Conservation (phyloP, 345 rosid genomes). For the Kandelia obovata region DNA sequence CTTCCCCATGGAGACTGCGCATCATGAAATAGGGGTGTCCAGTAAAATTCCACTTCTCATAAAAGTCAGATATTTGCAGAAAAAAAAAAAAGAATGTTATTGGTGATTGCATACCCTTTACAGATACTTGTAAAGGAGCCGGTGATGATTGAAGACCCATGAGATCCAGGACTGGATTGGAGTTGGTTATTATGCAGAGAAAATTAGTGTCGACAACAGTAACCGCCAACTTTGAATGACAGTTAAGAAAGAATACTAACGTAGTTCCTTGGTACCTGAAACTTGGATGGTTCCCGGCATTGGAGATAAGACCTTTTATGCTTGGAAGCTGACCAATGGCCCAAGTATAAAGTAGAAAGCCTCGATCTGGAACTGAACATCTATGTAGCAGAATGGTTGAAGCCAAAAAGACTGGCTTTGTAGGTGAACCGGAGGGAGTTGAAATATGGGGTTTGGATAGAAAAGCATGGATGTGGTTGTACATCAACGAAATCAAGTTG, state of each 20-base stretch:
- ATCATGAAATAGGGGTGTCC: slow-evolving; percentile 14
- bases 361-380: slow-evolving; percentile 4
- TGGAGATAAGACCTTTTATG: slow-evolving; percentile 8
- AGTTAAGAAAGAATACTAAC: slow-evolving; percentile 8
- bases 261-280: slow-evolving; percentile 52
- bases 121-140: slow-evolving; percentile 37
- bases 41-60: background rate
- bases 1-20: slow-evolving; percentile 81
- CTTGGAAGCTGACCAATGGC: background rate
- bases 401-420: background rate
- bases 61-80: background rate
- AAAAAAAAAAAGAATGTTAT: background rate
- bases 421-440: slow-evolving; percentile 2
- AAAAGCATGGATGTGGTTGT: slow-evolving; percentile 48
- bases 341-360: background rate
- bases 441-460: slow-evolving; percentile 33
- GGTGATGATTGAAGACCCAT: slow-evolving; percentile 46
- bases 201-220: slow-evolving; percentile 1
- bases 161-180: slow-evolving; percentile 56
- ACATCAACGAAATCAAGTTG: slow-evolving; percentile 21
- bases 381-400: slow-evolving; percentile 9
- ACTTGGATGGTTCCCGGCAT: slow-evolving; percentile 96
- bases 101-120: slow-evolving; percentile 52
- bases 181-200: background rate
- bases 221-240: slow-evolving; percentile 19